Evolutionary conservation across 169 alveolate genomes (phyloP).

Genomic region (Plasmodium vivax): DNA sequence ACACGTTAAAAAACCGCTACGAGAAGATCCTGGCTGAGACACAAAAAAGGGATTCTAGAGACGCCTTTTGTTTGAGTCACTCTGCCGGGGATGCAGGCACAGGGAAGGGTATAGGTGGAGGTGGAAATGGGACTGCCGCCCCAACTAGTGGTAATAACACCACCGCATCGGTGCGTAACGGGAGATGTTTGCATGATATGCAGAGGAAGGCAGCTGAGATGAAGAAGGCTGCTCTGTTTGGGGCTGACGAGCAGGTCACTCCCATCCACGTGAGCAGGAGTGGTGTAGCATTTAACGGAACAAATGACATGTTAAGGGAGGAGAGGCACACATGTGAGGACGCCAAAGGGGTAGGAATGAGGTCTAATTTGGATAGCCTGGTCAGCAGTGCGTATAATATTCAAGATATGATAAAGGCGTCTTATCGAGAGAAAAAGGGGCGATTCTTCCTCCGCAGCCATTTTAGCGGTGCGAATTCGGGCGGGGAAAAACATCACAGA

Average conservation of each 20-base stretch:
- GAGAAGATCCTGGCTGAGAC: slow-evolving; percentile 28
- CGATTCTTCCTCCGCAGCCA: background rate
- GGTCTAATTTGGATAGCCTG: background rate
- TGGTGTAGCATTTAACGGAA: background rate
- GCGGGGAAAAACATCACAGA: background rate
- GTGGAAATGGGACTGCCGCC: background rate
- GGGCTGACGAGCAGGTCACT: background rate
- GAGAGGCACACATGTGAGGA: background rate
- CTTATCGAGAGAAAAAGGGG: background rate
- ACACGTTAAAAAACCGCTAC: slow-evolving; percentile 42
- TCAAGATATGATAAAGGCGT: background rate
- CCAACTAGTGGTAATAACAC: background rate
- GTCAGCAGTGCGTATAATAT: background rate
- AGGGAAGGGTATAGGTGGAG: background rate
- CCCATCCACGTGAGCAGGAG: background rate
- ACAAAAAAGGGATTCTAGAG: slow-evolving; percentile 9
- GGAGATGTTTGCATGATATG: background rate
- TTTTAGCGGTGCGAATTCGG: background rate
- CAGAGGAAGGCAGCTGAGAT: background rate
- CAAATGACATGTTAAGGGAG: background rate
- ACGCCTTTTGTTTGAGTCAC: background rate
- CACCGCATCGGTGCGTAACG: background rate
- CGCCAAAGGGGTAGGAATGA: background rate
- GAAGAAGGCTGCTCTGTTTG: background rate
- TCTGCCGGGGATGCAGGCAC: background rate